These are phyloP conservation scores for Phalaenopsis hybrid DNA, from an alignment of 116 monocot species.

Conservation along the genomic window DNA sequence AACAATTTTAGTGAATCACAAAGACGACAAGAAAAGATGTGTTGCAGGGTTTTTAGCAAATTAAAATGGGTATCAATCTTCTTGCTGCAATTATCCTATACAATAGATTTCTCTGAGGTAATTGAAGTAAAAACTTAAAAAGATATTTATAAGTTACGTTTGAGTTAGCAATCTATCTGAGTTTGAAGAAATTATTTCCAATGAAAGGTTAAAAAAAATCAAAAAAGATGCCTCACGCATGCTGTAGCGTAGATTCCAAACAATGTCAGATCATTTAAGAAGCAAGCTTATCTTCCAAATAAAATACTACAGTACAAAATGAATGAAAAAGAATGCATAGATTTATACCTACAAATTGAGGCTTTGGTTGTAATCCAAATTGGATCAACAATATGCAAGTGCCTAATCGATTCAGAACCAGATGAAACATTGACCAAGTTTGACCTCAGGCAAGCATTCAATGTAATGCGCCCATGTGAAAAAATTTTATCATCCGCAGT, in stretches of 20 bases:
- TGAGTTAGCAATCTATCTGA: no score
- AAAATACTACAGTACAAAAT: neutral
- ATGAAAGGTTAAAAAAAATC: no score
- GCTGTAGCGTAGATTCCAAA: neutral
- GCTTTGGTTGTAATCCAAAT: conserved; percentile 31
- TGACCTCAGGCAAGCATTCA: conserved; percentile 35
- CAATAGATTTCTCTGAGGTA: no score
- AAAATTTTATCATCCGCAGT: conserved; percentile 17
- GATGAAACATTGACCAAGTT: conserved; percentile 23
- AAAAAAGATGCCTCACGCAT: no score
- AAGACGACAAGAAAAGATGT: no score
- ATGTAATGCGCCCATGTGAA: conserved; percentile 23
- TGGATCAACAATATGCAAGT: conserved; percentile 35
- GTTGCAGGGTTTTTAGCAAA: neutral
- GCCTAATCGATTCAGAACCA: conserved; percentile 27
- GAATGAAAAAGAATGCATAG: neutral
- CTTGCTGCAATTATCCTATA: neutral
- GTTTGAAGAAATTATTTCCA: no score
- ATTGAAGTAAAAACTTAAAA: no score
- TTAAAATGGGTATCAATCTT: neutral
- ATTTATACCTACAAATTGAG: conserved; percentile 61
- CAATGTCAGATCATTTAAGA: neutral
- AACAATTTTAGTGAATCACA: no score
- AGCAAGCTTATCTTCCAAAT: neutral
- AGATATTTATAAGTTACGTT: no score